Evolutionary conservation across 352 stramenopile genomes (phyloP).

Genomic region (Pythium coloratum): DNA sequence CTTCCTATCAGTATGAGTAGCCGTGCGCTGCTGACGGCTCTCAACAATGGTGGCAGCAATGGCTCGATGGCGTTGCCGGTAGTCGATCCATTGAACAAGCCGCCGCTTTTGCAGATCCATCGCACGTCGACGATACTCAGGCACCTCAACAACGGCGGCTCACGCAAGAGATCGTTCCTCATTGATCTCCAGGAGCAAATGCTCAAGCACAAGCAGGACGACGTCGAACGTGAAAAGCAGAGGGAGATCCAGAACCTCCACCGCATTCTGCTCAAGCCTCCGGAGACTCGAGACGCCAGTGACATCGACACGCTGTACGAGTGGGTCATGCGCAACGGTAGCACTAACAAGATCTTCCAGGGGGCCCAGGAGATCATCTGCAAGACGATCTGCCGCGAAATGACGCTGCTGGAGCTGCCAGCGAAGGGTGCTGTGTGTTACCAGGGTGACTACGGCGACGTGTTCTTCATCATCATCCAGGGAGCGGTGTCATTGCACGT

Average conservation of each 20-base stretch:
- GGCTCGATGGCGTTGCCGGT: neutral
- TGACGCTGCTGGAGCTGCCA: conserved; percentile 74
- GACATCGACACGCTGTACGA: conserved; percentile 83
- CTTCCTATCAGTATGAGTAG: neutral
- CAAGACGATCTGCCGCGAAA: conserved; percentile 87
- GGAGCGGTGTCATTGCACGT: conserved; percentile 79
- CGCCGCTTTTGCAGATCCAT: neutral
- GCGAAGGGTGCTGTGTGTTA: conserved; percentile 69
- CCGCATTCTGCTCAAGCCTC: conserved; percentile 45
- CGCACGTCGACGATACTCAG: conserved; percentile 16
- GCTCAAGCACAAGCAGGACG: conserved; percentile 38
- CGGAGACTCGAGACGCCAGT: conserved; percentile 41
- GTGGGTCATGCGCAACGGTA: conserved; percentile 79
- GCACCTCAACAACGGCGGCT: conserved; percentile 11
- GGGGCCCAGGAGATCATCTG: conserved; percentile 85
- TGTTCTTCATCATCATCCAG: conserved; percentile 78
- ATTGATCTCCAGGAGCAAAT: conserved; percentile 65
- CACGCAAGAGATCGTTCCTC: conserved; percentile 38
- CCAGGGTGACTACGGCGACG: conserved; percentile 82
- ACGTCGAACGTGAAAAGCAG: conserved; percentile 44
- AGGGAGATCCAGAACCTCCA: conserved; percentile 56
- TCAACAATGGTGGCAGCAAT: neutral
- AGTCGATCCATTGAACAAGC: neutral
- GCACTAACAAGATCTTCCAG: conserved; percentile 80
- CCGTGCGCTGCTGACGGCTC: neutral